Conservation (phyloP, 108 stramenopile species). For the Nannochloropsis granulata region DNA sequence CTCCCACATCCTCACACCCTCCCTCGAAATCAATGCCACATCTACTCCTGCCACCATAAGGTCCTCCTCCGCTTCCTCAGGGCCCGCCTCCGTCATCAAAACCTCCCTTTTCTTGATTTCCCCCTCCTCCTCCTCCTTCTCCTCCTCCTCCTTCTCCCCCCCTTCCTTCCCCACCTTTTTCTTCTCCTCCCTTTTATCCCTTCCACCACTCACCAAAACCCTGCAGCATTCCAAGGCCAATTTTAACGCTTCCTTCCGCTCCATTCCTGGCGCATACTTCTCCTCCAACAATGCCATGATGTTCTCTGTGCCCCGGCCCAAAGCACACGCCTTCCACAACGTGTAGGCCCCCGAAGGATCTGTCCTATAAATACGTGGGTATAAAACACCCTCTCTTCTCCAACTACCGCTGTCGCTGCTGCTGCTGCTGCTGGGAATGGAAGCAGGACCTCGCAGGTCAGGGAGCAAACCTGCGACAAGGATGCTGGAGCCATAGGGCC, state of each 20-base stretch:
- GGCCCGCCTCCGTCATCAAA: not conserved
- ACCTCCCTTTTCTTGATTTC: not conserved
- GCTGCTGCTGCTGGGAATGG: not conserved
- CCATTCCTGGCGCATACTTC: not conserved
- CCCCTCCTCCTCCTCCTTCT: not conserved
- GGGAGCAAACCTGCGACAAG: not conserved
- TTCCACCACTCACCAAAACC: not conserved
- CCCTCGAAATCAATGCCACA: not conserved
- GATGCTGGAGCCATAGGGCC: not conserved
- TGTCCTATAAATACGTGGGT: not conserved
- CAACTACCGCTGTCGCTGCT: no score
- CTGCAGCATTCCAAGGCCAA: not conserved
- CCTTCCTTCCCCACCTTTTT: not conserved
- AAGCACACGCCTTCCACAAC: not conserved
- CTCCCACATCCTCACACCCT: not conserved
- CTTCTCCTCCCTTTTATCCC: not conserved
- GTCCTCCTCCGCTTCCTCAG: not conserved
- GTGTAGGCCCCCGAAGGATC: not conserved
- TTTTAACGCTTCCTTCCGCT: not conserved
- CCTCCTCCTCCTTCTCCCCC: not conserved
- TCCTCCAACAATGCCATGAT: not conserved
- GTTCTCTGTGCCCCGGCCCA: not conserved
- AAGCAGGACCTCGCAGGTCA: not conserved
- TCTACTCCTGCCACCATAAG: not conserved
- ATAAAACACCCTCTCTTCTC: not conserved